Base-by-base conservation (phyloP, 306 rosid species). In the Glycyrrhiza uralensis region DNA sequence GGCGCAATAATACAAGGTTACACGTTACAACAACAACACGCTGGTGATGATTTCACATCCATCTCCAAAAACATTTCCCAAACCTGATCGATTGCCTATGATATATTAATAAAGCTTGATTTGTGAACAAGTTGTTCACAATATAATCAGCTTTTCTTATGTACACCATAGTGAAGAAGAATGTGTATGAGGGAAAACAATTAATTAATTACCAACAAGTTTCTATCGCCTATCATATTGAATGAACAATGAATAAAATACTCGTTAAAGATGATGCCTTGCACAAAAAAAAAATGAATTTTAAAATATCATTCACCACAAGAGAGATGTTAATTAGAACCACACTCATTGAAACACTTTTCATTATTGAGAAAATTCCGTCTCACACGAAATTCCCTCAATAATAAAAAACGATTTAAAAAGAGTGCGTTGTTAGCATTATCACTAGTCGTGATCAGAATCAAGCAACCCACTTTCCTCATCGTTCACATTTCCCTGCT, bases 401-500 rank as follows among this genome's bases (percentile, higher is more conserved):
- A n/a, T 7, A 65, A 42, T 65, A 44, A 19, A 61, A 1, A 3
- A 5, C 8, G 14, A 49, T 49, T 17, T 47, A 18, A 47, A 46
- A 7, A 38, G 14, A 38, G 12, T 6, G 55, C 7, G 55, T 8
- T 47, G 7, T 9, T 6, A 45, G 7, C 58, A 51, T 11, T 3
- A 11, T 11, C n/a, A n/a, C n/a, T 9, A 51, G 22, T 0, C 22
- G 44, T 26, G 62, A 55, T 80, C 72, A 62, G 88, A 66, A 64
- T 50, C 38, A 15, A 88, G 76, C 11, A 84, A 66, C 19, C 79
- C 86, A 80, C 56, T 71, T 83, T 90, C 94, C 55, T 84, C 90
- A 60, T 86, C 87, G 35, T 81, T 44, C 12, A 33, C 61, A 29
- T 50, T 67, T 17, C 50, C 79, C 8, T 49, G 73, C 18, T 54